Conservation (phyloP, 441 rosid genomes). For the Arabidopsis hybrid region DNA sequence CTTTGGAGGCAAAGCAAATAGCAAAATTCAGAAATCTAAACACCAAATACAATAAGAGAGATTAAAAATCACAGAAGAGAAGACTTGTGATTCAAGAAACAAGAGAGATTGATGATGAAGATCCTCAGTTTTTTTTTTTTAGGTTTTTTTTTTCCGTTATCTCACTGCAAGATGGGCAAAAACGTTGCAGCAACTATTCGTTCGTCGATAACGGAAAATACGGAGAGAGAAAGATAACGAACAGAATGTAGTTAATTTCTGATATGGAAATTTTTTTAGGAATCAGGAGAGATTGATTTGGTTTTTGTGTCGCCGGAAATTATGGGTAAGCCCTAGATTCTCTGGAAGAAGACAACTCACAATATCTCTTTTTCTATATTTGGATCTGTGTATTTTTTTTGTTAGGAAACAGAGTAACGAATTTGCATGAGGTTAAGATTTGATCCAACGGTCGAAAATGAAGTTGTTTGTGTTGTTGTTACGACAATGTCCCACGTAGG, state of each 20-base stretch:
- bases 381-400: neutral
- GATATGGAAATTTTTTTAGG: slow-evolving; percentile 6
- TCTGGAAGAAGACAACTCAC: slow-evolving; percentile 30
- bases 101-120: slow-evolving; percentile 21
- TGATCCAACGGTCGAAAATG: slow-evolving; percentile 22
- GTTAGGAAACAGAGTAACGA: neutral
- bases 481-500: slow-evolving; percentile 43
- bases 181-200: slow-evolving; percentile 38
- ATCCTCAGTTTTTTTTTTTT: neutral
- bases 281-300: slow-evolving; percentile 26
- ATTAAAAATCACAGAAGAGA: neutral
- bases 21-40: neutral
- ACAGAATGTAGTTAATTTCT: slow-evolving; percentile 35
- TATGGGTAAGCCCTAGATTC: slow-evolving; percentile 24
- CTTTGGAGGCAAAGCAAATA: neutral
- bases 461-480: slow-evolving; percentile 13
- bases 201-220: slow-evolving; percentile 39
- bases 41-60: neutral
- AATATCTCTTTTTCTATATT: slow-evolving; percentile 19
- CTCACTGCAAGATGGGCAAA: slow-evolving; percentile 34
- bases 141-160: slow-evolving; percentile 32
- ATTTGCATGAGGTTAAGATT: slow-evolving; percentile 27
- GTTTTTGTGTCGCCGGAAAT: slow-evolving; percentile 26
- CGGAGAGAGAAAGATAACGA: slow-evolving; percentile 26
- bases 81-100: slow-evolving; percentile 40